Evolutionary conservation across 768 basidiomycete genomes (phyloP), one percentile per base, ranked within the genome.

Genomic region (Rossbeevera mucosa): DNA sequence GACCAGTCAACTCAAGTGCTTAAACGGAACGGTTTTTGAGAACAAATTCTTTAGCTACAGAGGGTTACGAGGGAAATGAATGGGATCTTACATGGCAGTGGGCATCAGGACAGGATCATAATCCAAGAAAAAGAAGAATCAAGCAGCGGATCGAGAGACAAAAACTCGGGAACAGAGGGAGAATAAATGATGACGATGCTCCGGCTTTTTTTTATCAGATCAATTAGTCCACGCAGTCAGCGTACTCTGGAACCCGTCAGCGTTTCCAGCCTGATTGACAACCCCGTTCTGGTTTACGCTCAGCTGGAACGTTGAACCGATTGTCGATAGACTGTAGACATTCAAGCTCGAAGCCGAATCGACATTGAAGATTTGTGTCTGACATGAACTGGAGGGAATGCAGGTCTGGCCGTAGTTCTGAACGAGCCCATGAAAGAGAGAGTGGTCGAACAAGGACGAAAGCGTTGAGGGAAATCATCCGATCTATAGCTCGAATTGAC

Each of bases 251-350:
- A 42, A 42, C 41, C 41, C 41, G 13, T 42, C 41, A 20, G 30
- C 21, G 46, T 76, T 75, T 31, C 65, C 61, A 25, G 59, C 63
- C 45, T 68, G 56, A 3, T 64, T 56, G 14, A 78, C 67, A 18
- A 77, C 62, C 1, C 67, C 70, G 14, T 54, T 57, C 25, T 60
- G 56, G 25, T 53, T 56, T 40, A 78, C 69, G 58, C 70, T 74
- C 28, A 80, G 64, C 64, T 72, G 71, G 59, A 71, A 71, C 5
- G 66, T 71, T 25, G 65, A 61, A 28, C 71, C 78, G 18, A 79
- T 64, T 0, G 78, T 80, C 6, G 79, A 74, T 1, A 80, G 56
- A 47, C 73, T 66, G 62, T 75, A 79, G 44, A 78, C 64, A 46
- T 56, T 61, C 49, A 78, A 58, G 29, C 54, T 61, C 26, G 79